Conservation (phyloP, 257 asterid species). For the Ilex aquifolium region DNA sequence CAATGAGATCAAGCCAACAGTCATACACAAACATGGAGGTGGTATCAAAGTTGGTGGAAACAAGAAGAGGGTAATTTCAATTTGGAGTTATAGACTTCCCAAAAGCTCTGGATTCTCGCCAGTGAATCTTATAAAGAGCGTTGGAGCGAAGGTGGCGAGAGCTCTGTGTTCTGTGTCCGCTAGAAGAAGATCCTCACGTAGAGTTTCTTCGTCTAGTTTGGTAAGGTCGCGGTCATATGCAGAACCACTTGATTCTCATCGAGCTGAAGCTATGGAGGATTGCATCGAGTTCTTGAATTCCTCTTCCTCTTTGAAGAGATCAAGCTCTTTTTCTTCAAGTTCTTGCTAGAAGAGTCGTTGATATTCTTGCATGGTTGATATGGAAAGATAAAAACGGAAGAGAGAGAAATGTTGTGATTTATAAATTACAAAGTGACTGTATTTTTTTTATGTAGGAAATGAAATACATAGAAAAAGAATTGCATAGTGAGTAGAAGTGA, state of each 20-base stretch:
- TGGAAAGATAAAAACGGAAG: no score
- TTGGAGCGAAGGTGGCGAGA: conserved; percentile 50
- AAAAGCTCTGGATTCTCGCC: conserved; percentile 34
- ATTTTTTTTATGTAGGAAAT: no score
- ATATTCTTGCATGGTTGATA: neutral
- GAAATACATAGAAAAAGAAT: no score
- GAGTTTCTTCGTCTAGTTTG: conserved; percentile 54
- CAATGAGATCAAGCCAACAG: conserved; percentile 11
- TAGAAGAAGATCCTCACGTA: conserved; percentile 40
- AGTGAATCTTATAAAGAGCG: conserved; percentile 39
- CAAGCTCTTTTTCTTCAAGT: conserved; percentile 43
- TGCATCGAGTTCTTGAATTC: conserved; percentile 88
- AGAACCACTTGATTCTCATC: conserved; percentile 59
- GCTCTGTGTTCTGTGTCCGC: conserved; percentile 34
- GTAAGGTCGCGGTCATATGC: conserved; percentile 71
- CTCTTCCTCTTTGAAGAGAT: conserved; percentile 59
- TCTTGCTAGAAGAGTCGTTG: conserved; percentile 40
- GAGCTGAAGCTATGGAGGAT: conserved; percentile 89
- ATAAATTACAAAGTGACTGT: no score
- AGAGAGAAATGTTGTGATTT: no score
- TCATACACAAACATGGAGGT: conserved; percentile 10
- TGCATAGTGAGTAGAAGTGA: no score
- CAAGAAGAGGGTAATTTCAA: conserved; percentile 19
- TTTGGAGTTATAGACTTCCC: conserved; percentile 33
- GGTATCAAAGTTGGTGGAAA: conserved; percentile 17